Evolutionary conservation across 129 eudicot species (phyloP), one percentile per base, ranked within the genome.

Genomic region (Helichrysum umbraculigerum): DNA sequence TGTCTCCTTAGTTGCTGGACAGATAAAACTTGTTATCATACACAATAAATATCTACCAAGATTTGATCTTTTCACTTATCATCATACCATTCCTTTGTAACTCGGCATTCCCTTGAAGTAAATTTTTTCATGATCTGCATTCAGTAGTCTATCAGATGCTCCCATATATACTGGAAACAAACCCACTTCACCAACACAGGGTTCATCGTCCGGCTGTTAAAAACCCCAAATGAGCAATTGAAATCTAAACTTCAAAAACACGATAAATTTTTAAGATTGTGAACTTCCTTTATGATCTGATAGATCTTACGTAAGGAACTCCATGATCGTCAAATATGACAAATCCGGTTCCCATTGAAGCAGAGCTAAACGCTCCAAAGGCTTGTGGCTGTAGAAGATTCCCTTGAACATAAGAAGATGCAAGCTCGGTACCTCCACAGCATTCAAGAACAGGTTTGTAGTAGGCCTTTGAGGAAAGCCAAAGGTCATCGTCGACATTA

Each of bases 401-500:
- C 77, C 99, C 97, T 61, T 76, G 85, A 33, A 91, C 34, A 63
- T 87, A 95, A 78, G 89, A 81, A 2, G 97, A 90, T 22, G 97
- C 96, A 22, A 91, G 99, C 86, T 95, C 99, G 2, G 97, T 95
- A 70, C 99, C 99, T 35, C 99, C 99, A 78, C 97, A 95, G 78
- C 92, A 87, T 83, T 95, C 99, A 57, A 91, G n/a, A 37, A 91
- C 79, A 14, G 99, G 99, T 61, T 80, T 87, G 80, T 95, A 95
- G 81, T 76, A 84, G 28, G 90, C 81, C 85, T 82, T 85, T 19
- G 99, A 91, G 16, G 99, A 91, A 67, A 95, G 97, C 99, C 99
- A 95, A 70, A 95, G 97, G 84, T 91, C 99, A 78, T 91, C 99
- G 69, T 95, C 99, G 29, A 91, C 81, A 51, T 85, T 91, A 17